phyloP scores from a whole-genome alignment of 352 stramenopile genomes.

The Globisporangium paddicum region DNA sequence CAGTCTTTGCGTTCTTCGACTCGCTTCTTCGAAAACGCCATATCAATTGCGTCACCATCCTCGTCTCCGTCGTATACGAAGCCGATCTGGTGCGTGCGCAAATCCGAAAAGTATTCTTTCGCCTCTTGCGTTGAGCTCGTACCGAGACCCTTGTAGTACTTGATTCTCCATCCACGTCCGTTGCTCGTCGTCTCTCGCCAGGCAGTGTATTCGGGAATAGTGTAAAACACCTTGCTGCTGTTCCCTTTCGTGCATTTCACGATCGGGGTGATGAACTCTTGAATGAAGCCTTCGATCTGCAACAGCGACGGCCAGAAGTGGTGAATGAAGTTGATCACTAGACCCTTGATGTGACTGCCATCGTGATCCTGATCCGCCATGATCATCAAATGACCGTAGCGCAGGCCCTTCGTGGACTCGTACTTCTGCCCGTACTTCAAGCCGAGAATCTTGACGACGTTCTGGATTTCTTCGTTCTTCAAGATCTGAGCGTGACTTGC shows the following conservation, averaged over 20 bases:
- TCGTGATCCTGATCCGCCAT: constrained; percentile 99
- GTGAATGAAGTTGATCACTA: constrained; percentile 99
- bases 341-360: constrained; percentile 98
- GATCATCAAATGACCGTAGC: constrained; percentile 98
- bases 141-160: constrained; percentile 99
- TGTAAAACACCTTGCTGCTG: constrained; percentile 93
- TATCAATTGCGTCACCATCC: constrained; percentile 92
- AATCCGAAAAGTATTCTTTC: constrained; percentile 97
- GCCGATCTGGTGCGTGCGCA: constrained; percentile 91
- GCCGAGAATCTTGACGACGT: constrained; percentile 96
- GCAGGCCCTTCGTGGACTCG: constrained; percentile 79
- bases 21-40: constrained; percentile 97
- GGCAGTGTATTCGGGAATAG: constrained; percentile 94
- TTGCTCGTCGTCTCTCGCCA: constrained; percentile 90
- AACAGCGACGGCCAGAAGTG: constrained; percentile 98
- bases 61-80: constrained; percentile 92
- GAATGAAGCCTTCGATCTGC: constrained; percentile 85
- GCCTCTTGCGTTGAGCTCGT: constrained; percentile 96
- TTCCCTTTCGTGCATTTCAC: constrained; percentile 94
- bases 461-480: constrained; percentile 98
- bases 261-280: constrained; percentile 97
- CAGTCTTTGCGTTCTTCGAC: constrained; percentile 96
- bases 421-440: constrained; percentile 96
- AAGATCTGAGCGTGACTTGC: constrained; percentile 94
- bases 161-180: constrained; percentile 93